Evolutionary conservation across 495 filamentous ascomycete species (phyloP), one percentile per base, ranked within the genome.

Genomic region (Daldinia concentrica): DNA sequence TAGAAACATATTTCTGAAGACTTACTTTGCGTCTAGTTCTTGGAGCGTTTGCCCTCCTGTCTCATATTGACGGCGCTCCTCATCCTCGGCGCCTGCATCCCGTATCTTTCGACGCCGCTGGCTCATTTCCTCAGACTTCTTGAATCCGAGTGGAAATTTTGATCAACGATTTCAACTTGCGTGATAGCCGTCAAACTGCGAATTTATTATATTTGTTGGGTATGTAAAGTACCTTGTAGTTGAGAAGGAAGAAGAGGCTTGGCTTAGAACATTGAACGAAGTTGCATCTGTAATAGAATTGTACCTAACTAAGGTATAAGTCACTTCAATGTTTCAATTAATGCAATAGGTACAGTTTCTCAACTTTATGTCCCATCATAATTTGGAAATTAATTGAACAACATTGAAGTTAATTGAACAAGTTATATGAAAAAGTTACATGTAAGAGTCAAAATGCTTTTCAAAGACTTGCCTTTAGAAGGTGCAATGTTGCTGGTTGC

Each of bases 1-100:
- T 41, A 54, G 50, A 30, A 39, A 11, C 14, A 29, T 39, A n/a
- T 11, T 63, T 6, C 24, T 32, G 51, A 69, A 26, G 8, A 57
- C 77, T 76, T 81, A 92, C 90, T 91, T 92, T 64, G 86, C 81
- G 66, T 93, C 86, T 3, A 93, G 78, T 48, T 93, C 86, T 51
- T 83, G 69, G 14, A 84, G 79, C 17, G 77, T 81, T 55, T 85
- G 66, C 3, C 74, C 62, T 15, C 80, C 80, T 24, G 79, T 77
- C 11, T 79, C 78, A 66, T 89, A 87, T 56, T 81, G 85, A 64
- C 74, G 66, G 56, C 85, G 80, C 50, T 85, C 81, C 64, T 88
- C 86, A 27, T 84, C 79, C 15, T 83, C 72, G 12, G 86, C 86
- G 41, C 85, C 87, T 26, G 78, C 79, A 79, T 88, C 84, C 56